A percentile compares a stretch with the other conserved stretches of the same genome.
phyloP scores from a whole-genome alignment of 768 basidiomycete species.

The Mycena haematopus region DNA sequence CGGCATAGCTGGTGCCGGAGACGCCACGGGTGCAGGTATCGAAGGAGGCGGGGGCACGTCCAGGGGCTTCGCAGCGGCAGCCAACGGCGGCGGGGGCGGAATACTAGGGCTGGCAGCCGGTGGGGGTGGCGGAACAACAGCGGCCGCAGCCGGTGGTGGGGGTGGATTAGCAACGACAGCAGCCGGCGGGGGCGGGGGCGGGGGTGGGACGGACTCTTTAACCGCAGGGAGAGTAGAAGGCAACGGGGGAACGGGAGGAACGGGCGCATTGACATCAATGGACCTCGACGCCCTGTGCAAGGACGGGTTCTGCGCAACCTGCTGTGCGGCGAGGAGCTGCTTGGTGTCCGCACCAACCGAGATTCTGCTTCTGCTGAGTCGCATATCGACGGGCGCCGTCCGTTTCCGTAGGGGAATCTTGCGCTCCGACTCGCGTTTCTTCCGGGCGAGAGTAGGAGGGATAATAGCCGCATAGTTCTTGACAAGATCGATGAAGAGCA shows the following conservation, averaged over 20 bases:
- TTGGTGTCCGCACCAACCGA: slow-evolving; percentile 73
- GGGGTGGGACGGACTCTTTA: slow-evolving; percentile 21
- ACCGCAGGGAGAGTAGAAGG: slow-evolving; percentile 34
- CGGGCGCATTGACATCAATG: slow-evolving; percentile 37
- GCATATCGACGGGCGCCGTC: slow-evolving; percentile 88
- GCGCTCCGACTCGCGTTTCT: slow-evolving; percentile 88
- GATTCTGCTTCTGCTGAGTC: slow-evolving; percentile 79
- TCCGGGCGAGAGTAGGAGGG: slow-evolving; percentile 82
- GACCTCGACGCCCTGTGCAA: slow-evolving; percentile 43
- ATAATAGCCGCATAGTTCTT: slow-evolving; percentile 76
- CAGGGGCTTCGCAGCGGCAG: slow-evolving; percentile 21
- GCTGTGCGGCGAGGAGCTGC: slow-evolving; percentile 75
- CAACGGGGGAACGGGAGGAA: slow-evolving; percentile 29
- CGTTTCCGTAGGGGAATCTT: slow-evolving; percentile 84
- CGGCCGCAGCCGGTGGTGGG: slow-evolving; percentile 24
- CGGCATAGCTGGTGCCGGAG: slow-evolving; percentile 26
- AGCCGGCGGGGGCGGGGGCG: slow-evolving; percentile 35
- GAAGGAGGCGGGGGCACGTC: slow-evolving; percentile 33
- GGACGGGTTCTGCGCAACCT: slow-evolving; percentile 61
- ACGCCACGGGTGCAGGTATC: slow-evolving; percentile 23
- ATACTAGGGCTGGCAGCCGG: slow-evolving; percentile 22
- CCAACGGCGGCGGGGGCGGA: slow-evolving; percentile 30
- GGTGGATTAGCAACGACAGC: slow-evolving; percentile 32
- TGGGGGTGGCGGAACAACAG: slow-evolving; percentile 30
- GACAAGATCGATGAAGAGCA: slow-evolving; percentile 86